Conservation (phyloP, 768 basidiomycete genomes). For the Brasilioporus rufonigricans region DNA sequence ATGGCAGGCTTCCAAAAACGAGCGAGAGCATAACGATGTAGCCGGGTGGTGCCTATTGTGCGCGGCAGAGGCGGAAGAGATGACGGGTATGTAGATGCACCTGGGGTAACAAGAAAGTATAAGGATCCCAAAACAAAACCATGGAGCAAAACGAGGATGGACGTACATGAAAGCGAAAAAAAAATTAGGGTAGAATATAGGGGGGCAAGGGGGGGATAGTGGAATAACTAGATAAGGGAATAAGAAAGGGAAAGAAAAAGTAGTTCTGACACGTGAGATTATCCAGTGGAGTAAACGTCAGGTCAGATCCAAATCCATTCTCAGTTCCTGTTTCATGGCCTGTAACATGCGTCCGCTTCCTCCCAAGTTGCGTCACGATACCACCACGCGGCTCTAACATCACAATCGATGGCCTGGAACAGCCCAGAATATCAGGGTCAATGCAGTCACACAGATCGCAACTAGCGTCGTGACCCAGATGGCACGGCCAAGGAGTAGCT, state of each 20-base stretch:
- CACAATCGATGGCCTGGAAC: conserved; percentile 92
- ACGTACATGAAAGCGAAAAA: conserved; percentile 22
- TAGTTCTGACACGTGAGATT: conserved; percentile 17
- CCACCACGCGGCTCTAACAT: conserved; percentile 1
- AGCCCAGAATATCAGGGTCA: conserved; percentile 93
- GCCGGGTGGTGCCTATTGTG: conserved; percentile 20
- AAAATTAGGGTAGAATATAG: conserved; percentile 28
- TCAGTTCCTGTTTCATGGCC: conserved; percentile 12
- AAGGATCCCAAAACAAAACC: conserved; percentile 13
- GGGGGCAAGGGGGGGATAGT: conserved; percentile 17
- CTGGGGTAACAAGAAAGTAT: conserved; percentile 23
- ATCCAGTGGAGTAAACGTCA: conserved; percentile 21
- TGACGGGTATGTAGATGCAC: conserved; percentile 23
- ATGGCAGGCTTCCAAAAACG: conserved; percentile 15
- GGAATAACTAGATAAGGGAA: conserved; percentile 31
- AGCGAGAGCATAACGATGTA: conserved; percentile 27
- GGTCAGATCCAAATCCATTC: conserved; percentile 15
- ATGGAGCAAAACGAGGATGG: conserved; percentile 16
- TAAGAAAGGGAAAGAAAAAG: conserved; percentile 29
- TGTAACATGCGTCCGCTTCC: conserved; percentile 11
- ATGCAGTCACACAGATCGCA: conserved; percentile 66
- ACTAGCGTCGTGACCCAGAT: conserved; percentile 88
- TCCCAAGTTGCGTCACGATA: conserved; percentile 6
- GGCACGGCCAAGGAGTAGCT: conserved; percentile 84
- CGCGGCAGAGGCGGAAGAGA: conserved; percentile 14